Conservation (phyloP, 2,329 filamentous ascomycete species). For the Aspergillus tanneri region DNA sequence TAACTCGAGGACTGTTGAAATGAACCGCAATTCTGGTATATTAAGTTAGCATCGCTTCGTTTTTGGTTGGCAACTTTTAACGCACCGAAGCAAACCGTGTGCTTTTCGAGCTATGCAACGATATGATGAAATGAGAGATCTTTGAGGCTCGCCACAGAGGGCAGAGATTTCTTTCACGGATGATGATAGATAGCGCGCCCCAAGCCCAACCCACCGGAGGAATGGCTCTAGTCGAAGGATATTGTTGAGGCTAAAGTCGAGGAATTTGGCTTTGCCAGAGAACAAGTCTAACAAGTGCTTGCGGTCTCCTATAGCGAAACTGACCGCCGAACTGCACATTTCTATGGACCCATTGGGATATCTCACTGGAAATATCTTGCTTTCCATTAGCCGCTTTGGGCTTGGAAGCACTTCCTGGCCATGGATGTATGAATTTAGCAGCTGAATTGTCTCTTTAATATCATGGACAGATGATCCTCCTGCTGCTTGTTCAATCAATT, state of each 20-base stretch:
- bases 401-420: neutral
- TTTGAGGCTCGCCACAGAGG: constrained; percentile 1
- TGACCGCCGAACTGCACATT: constrained; percentile 3
- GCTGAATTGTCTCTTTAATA: constrained; percentile 11
- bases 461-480: constrained; percentile 1
- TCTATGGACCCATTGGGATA: constrained; percentile 4
- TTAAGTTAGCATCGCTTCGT: neutral
- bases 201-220: constrained; percentile 6
- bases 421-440: constrained; percentile 11
- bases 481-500: constrained; percentile 9
- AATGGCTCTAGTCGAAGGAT: constrained; percentile 10
- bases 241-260: constrained; percentile 11
- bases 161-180: constrained; percentile 14
- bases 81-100: constrained; percentile 13
- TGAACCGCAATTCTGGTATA: constrained; percentile 8
- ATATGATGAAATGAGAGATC: neutral
- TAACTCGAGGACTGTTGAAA: constrained; percentile 8
- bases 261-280: constrained; percentile 3
- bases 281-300: constrained; percentile 10
- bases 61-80: neutral
- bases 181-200: constrained; percentile 10
- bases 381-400: neutral
- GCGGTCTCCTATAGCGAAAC: constrained; percentile 13
- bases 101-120: constrained; percentile 11
- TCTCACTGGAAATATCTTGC: constrained; percentile 9